A percentile compares a stretch with the other conserved stretches of the same genome.
phyloP scores from a whole-genome alignment of 768 basidiomycete species.

The Pleurotus sapidus region DNA sequence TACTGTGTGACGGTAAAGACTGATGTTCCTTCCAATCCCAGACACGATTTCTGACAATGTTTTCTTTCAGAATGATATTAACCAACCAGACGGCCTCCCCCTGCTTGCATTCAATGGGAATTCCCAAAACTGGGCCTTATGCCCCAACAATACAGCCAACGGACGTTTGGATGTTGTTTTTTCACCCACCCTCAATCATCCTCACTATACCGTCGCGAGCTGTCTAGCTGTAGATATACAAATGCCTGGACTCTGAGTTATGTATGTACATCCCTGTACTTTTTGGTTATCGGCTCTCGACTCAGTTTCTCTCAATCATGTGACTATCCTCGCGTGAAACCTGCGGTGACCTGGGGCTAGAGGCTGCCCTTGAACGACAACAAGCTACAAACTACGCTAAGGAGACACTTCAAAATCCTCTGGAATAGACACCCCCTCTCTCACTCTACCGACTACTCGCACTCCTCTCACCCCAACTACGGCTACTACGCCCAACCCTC shows the following conservation, averaged over 20 bases:
- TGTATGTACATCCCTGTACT: neutral
- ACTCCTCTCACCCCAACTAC: too few species aligned
- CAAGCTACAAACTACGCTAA: too few species aligned
- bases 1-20: slow-evolving; percentile 36
- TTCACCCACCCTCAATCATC: slow-evolving; percentile 39
- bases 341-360: too few species aligned
- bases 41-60: too few species aligned
- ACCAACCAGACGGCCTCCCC: slow-evolving; percentile 22
- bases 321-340: neutral
- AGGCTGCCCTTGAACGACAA: too few species aligned
- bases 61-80: slow-evolving; percentile 6
- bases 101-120: slow-evolving; percentile 37
- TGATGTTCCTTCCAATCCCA: slow-evolving; percentile 4
- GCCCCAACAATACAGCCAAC: slow-evolving; percentile 38
- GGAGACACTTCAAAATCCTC: too few species aligned
- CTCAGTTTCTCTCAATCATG: too few species aligned
- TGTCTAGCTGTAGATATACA: slow-evolving; percentile 38
- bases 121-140: slow-evolving; percentile 38
- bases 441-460: too few species aligned
- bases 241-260: slow-evolving; percentile 12
- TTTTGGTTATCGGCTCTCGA: neutral
- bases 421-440: too few species aligned
- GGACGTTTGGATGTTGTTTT: slow-evolving; percentile 39
- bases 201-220: slow-evolving; percentile 32
- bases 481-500: too few species aligned